These are phyloP conservation scores for Linum lewisii DNA, from an alignment of 345 rosid genomes.

Conservation along the genomic window DNA sequence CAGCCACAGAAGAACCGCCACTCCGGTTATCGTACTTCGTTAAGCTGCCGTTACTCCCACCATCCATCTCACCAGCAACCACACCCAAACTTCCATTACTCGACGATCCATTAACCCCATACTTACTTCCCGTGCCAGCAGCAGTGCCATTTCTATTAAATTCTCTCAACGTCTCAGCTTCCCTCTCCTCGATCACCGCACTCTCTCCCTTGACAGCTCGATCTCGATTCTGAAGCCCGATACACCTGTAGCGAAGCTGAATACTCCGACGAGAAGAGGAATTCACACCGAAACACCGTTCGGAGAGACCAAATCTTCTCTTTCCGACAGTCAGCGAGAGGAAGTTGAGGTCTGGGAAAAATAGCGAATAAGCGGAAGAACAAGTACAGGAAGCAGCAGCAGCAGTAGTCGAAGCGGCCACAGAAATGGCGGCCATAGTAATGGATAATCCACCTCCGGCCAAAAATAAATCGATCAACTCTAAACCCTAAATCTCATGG, in stretches of 20 bases:
- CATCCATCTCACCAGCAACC: slow-evolving; percentile 9
- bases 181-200: slow-evolving; percentile 46
- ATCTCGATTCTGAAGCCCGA: slow-evolving; percentile 24
- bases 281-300: slow-evolving; percentile 19
- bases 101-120: slow-evolving; percentile 16
- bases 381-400: neutral
- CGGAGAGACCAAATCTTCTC: slow-evolving; percentile 20
- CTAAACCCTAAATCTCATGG: slow-evolving; percentile 23
- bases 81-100: slow-evolving; percentile 24
- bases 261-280: slow-evolving; percentile 13
- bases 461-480: slow-evolving; percentile 3
- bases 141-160: slow-evolving; percentile 33
- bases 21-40: slow-evolving; percentile 53
- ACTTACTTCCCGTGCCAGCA: slow-evolving; percentile 15
- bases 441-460: neutral
- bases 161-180: slow-evolving; percentile 23
- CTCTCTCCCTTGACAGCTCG: slow-evolving; percentile 38
- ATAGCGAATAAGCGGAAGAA: slow-evolving; percentile 23
- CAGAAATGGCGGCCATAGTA: slow-evolving; percentile 33
- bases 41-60: slow-evolving; percentile 44
- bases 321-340: slow-evolving; percentile 25
- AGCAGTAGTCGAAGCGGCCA: slow-evolving; percentile 25
- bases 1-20: slow-evolving; percentile 13
- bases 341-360: slow-evolving; percentile 10
- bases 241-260: neutral